Percentiles rank a stretch among this genome's conserved stretches.
Evolutionary conservation across 495 filamentous ascomycete species (phyloP).

Genomic region (Penicillium odoratum): DNA sequence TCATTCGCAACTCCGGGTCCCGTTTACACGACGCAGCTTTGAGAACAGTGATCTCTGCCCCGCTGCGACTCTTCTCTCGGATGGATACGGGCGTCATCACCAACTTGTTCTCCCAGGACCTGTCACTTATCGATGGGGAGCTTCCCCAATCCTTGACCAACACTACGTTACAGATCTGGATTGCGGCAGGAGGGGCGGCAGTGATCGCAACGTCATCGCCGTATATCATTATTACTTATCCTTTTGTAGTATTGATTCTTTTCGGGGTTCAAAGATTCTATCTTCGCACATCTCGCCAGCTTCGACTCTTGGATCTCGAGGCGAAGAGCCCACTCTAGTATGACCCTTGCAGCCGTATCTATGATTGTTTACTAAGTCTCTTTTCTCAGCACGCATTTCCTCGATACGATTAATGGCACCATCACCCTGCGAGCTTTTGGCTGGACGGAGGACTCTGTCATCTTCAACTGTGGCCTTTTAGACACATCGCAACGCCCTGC

Average conservation of each 20-base stretch:
- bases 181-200: background rate
- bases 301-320: background rate
- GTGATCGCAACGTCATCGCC: background rate
- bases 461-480: background rate
- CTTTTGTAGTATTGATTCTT: background rate
- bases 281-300: background rate
- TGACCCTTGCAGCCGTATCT: background rate
- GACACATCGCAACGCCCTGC: slow-evolving; percentile 1
- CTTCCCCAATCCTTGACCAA: background rate
- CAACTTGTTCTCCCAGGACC: background rate
- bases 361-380: background rate
- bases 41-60: background rate
- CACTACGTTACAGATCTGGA: background rate
- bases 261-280: background rate
- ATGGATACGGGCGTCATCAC: background rate
- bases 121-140: slow-evolving; percentile 2
- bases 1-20: slow-evolving; percentile 1
- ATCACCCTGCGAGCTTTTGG: background rate
- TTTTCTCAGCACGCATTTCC: background rate
- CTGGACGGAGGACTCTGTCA: background rate
- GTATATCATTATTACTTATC: background rate
- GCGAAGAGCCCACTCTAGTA: slow-evolving; percentile 4
- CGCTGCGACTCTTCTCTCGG: background rate
- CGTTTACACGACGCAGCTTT: slow-evolving; percentile 1
- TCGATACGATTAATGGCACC: background rate